Evolutionary conservation across 306 rosid species (phyloP).

Genomic region (Begonia fuchsioides): DNA sequence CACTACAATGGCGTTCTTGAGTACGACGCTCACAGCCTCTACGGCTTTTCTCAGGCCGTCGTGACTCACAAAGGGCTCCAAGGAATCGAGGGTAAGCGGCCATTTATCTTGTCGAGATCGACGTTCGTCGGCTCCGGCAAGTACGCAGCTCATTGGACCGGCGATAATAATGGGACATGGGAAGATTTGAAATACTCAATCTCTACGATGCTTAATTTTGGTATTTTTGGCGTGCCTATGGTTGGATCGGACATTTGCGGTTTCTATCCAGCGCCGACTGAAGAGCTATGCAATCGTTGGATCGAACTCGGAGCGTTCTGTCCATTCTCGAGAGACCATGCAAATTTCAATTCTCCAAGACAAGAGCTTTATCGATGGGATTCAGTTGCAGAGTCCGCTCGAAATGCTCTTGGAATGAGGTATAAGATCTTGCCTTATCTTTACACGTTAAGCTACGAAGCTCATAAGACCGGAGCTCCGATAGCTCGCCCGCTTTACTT

Average conservation of each 20-base stretch:
- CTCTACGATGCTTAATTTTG: conserved; percentile 81
- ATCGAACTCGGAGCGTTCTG: conserved; percentile 95
- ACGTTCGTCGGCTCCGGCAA: conserved; percentile 86
- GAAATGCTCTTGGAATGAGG: conserved; percentile 83
- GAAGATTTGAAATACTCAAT: conserved; percentile 73
- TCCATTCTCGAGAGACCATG: conserved; percentile 94
- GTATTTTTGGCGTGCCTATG: conserved; percentile 97
- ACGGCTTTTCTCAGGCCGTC: conserved; percentile 71
- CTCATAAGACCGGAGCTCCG: conserved; percentile 80
- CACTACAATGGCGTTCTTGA: conserved; percentile 87
- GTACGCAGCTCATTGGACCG: conserved; percentile 97
- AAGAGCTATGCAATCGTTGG: conserved; percentile 97
- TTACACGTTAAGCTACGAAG: conserved; percentile 79
- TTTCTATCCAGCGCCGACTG: conserved; percentile 86
- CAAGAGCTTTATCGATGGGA: conserved; percentile 98
- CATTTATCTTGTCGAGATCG: conserved; percentile 74
- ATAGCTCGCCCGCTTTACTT: conserved; percentile 93
- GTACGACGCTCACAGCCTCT: conserved; percentile 90
- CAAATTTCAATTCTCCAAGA: conserved; percentile 79
- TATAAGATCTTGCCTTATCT: conserved; percentile 78
- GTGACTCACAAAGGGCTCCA: conserved; percentile 84
- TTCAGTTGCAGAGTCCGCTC: conserved; percentile 69
- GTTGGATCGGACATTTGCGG: conserved; percentile 97
- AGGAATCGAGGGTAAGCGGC: conserved; percentile 74
- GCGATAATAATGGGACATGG: conserved; percentile 89